phyloP scores from a whole-genome alignment of 352 stramenopile species.

The Phytophthora foliorum region DNA sequence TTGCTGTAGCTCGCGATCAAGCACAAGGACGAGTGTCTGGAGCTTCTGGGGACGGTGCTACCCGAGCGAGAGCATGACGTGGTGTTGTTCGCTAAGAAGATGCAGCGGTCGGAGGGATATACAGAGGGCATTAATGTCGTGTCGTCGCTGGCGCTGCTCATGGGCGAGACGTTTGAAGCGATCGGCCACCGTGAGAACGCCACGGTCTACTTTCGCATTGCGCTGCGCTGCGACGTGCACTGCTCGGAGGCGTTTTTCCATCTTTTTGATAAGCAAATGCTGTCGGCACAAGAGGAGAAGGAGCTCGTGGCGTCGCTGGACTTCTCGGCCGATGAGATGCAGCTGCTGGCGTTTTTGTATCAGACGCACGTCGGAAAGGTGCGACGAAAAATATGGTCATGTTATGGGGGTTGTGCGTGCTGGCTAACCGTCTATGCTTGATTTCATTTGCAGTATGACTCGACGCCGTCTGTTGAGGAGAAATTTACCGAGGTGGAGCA shows the following conservation, averaged over 20 bases:
- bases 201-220: constrained; percentile 75
- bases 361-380: constrained; percentile 77
- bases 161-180: constrained; percentile 86
- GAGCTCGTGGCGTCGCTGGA: constrained; percentile 75
- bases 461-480: constrained; percentile 52
- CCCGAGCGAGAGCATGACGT: constrained; percentile 70
- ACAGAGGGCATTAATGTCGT: constrained; percentile 77
- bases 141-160: constrained; percentile 79
- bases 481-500: constrained; percentile 76
- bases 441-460: constrained; percentile 66
- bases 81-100: constrained; percentile 55
- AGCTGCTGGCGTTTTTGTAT: constrained; percentile 73
- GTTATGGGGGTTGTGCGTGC: neutral
- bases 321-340: constrained; percentile 70
- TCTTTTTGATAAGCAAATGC: constrained; percentile 89
- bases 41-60: constrained; percentile 68
- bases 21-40: constrained; percentile 86
- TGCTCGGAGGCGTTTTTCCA: constrained; percentile 89
- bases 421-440: neutral
- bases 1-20: constrained; percentile 71
- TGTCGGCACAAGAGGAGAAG: constrained; percentile 73
- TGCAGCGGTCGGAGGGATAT: constrained; percentile 40
- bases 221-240: constrained; percentile 85
- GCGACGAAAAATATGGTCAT: neutral
- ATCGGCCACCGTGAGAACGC: constrained; percentile 88